These are phyloP conservation scores for Suhomyces maxii DNA, from an alignment of 1,139 yeast genomes.

Conservation along the genomic window DNA sequence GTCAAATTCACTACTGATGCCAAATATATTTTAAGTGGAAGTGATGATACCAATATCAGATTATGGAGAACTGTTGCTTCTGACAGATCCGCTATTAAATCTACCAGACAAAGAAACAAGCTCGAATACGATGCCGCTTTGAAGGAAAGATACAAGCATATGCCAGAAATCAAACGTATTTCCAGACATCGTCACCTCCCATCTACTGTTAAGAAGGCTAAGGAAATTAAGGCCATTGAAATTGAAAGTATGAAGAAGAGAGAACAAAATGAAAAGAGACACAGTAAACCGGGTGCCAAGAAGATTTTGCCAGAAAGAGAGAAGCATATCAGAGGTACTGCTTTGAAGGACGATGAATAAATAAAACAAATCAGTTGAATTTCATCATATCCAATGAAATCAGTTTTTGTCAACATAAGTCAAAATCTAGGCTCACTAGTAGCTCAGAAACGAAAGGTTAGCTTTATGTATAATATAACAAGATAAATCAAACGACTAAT, in stretches of 20 bases:
- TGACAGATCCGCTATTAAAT: constrained; percentile 78
- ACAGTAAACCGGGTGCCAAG: constrained; percentile 67
- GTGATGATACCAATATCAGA: constrained; percentile 94
- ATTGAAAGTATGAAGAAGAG: constrained; percentile 70
- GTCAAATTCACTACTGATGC: constrained; percentile 87
- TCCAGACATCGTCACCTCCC: constrained; percentile 93
- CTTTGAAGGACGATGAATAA: constrained; percentile 47
- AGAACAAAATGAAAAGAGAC: constrained; percentile 79
- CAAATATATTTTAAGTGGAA: constrained; percentile 82
- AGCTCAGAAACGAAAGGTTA: too few species aligned
- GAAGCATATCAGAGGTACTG: constrained; percentile 83
- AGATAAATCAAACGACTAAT: too few species aligned
- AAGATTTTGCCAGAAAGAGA: constrained; percentile 71
- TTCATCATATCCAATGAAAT: too few species aligned
- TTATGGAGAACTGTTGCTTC: constrained; percentile 89
- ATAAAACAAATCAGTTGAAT: too few species aligned
- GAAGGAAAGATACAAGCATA: constrained; percentile 87
- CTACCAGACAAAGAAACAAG: constrained; percentile 77
- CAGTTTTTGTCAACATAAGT: too few species aligned
- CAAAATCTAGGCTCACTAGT: too few species aligned
- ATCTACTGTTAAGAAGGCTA: constrained; percentile 79
- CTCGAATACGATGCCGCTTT: constrained; percentile 88
- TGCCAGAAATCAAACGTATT: constrained; percentile 94
- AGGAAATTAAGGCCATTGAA: constrained; percentile 79
- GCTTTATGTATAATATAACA: too few species aligned